Base-by-base conservation (phyloP, 2,329 filamentous ascomycete genomes). In the Fusarium succisae region DNA sequence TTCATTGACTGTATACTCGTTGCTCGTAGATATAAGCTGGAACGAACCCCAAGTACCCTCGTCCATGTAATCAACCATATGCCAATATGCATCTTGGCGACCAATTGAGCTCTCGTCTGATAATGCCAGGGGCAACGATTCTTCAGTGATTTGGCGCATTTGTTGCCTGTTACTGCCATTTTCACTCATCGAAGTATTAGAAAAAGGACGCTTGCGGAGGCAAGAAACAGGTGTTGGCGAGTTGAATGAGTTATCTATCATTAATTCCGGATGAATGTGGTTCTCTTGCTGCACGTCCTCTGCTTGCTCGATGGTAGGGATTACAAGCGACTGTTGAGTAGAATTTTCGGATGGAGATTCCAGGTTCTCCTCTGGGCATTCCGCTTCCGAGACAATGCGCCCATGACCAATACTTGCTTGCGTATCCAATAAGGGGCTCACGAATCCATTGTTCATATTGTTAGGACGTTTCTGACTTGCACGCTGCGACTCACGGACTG, bases 11-110 rank as follows among this genome's bases (percentile, higher is more conserved):
- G 77, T 81, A 54, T 85, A 81, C 39, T 82, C 75, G 28, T 79
- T 72, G 37, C 70, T 80, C 2, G 81, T 82, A 1, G 82, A 84
- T 37, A 85, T 74, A 15, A 85, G 73, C 6, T 74, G 69, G 14
- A 84, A 78, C 0, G 80, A 53, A 8, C 57, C 66, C 82, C 83
- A 84, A 5, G 72, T 70, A 11, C 71, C 77, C 11, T 76, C 75
- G 12, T 65, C 59, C 10, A 77, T 57, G 38, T 82, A 81, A 24
- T 70, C 68, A 0, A 81, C 61, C 78, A 82, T 84, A n/a, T 71
- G 73, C 12, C 63, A 47, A 50, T 83, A 84, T 5, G 83, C 83
- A 10, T 82, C 80, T 20, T 63, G 73, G 14, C 81, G 77, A 11
- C 74, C 35, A 11, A 63, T 58, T 4, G 81, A 83, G 62, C 76